Conservation (phyloP, 2,329 filamentous ascomycete species). For the Helotiales sp. region DNA sequence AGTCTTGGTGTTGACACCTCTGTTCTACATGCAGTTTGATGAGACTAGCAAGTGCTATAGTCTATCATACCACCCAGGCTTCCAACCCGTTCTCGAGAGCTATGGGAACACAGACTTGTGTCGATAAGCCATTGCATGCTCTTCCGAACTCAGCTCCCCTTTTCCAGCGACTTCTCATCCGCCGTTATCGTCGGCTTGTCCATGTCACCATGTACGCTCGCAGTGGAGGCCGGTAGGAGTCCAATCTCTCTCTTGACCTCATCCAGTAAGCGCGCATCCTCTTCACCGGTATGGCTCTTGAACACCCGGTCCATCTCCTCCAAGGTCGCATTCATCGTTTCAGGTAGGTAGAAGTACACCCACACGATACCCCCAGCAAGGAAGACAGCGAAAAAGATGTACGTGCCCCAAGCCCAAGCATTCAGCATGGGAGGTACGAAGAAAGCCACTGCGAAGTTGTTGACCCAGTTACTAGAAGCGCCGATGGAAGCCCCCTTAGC, state of each 20-base stretch:
- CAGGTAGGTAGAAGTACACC: background rate
- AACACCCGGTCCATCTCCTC: background rate
- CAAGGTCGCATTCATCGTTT: background rate
- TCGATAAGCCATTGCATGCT: no score
- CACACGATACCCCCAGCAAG: background rate
- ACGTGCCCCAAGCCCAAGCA: background rate
- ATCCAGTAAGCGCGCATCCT: background rate
- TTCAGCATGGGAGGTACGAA: background rate
- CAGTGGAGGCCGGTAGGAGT: no score
- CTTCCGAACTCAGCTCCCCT: no score
- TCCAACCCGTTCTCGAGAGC: no score
- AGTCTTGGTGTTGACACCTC: no score
- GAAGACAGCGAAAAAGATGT: background rate
- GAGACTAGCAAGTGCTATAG: no score
- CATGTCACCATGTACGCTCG: no score
- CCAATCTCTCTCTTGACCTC: background rate
- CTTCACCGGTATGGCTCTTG: background rate
- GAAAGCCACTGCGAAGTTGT: conserved; percentile 46
- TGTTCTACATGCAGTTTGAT: no score
- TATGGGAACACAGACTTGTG: no score
- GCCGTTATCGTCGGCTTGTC: no score
- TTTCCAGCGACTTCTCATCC: no score
- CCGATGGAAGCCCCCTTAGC: conserved; percentile 61
- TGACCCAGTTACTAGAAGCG: conserved; percentile 57
- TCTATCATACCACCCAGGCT: no score